Evolutionary conservation across 1,284 basidiomycete species (phyloP), one percentile per base, ranked within the genome.

Genomic region (Sporisorium graminicola): DNA sequence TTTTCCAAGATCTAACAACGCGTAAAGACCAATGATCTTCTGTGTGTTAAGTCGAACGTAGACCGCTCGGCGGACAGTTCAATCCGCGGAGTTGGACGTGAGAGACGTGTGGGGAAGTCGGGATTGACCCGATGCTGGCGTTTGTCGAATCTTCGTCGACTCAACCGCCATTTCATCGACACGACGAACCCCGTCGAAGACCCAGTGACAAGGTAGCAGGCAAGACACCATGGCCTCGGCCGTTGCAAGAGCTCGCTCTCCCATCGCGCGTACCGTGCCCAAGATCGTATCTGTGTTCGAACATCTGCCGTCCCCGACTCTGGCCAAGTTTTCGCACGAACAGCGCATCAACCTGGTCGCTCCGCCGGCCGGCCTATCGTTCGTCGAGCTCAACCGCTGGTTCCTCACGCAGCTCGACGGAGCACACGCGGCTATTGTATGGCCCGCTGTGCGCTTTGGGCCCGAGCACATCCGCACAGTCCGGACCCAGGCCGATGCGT

Each of bases 271-370:
- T 4, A 20, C 3, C 18, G 26, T 51, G 5, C 68, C 68, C 26
- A 71, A 61, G 50, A 65, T 71, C 46, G 68, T 71, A 2, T 46
- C 63, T 3, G 40, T 71, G 37, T 71, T 71, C 42, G 62, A 65
- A 26, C 37, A 40, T 2, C 53, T 71, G 5, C 68, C 57, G 1
- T 71, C 68, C 26, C 27, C 52, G 6, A 51, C 65, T 18, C 53
- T 71, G 22, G 43, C 61, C 13, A 35, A 20, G 9, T 58, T 71
- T n/a, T 22, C 22, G 6, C 26, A 29, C 2, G 33, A 54, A n/a
- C 49, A 50, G 3, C 62, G 53, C 8, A 61, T 71, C 68, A 22
- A 65, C 2, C 54, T 71, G 29, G 52, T 71, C 37, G 47, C 26
- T 12, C 26, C 68, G 2, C 68, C 68, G 3, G 14, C 33, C 0